Evolutionary conservation across 106 monocot species (phyloP).

Genomic region (Dioscorea dumetorum): DNA sequence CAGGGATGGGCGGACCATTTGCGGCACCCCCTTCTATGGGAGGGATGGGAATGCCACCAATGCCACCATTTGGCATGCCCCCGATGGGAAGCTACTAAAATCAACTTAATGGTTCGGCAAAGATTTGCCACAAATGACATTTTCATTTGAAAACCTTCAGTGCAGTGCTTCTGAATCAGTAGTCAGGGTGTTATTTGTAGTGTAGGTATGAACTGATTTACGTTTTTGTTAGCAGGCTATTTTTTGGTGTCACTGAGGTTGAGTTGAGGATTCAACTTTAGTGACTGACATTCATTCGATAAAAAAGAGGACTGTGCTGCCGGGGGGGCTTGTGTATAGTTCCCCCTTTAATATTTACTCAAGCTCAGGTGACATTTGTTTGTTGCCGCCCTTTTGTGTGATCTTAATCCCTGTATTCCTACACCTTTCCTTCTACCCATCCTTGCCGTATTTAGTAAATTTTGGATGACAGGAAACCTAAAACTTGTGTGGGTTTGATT

Average conservation of each 20-base stretch:
- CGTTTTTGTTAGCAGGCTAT: background rate
- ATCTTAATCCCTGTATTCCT: background rate
- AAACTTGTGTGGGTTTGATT: no score
- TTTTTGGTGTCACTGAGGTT: constrained; percentile 5
- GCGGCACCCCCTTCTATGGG: constrained; percentile 53
- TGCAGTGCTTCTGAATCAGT: background rate
- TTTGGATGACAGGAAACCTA: no score
- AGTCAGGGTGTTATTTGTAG: background rate
- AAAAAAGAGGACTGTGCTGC: background rate
- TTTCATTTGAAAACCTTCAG: background rate
- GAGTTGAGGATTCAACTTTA: background rate
- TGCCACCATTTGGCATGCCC: constrained; percentile 71
- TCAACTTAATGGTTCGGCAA: background rate
- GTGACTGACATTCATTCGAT: background rate
- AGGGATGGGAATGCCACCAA: constrained; percentile 78
- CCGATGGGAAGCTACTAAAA: constrained; percentile 62
- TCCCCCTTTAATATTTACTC: background rate
- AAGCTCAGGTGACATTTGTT: background rate
- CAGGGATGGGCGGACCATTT: constrained; percentile 37
- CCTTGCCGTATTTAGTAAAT: no score
- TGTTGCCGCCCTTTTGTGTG: background rate
- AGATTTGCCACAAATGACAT: constrained; percentile 3
- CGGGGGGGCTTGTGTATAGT: background rate
- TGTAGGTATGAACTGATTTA: background rate
- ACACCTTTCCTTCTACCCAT: no score